Conservation (phyloP, 169 alveolate species). For the Miamiensis avidus region DNA sequence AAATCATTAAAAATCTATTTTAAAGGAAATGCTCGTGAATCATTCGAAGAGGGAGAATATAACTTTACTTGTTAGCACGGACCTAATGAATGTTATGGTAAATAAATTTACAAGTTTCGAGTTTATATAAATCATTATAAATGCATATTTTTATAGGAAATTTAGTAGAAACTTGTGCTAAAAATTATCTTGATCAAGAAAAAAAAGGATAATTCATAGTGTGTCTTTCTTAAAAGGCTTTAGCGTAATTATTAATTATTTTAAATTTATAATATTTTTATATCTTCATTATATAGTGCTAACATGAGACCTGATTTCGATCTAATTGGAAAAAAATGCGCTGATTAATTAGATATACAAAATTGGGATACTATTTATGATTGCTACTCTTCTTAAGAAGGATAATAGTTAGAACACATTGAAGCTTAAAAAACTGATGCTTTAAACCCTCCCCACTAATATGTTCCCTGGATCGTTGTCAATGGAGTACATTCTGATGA, state of each 20-base stretch:
- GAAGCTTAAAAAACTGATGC: slow-evolving; percentile 44
- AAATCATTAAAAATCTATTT: too few species aligned
- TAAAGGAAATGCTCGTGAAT: too few species aligned
- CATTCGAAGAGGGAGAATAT: not conserved
- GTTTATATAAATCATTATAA: too few species aligned
- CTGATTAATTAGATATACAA: too few species aligned
- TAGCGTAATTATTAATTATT: slow-evolving; percentile 7
- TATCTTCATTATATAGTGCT: slow-evolving; percentile 8
- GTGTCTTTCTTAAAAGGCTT: slow-evolving; percentile 18
- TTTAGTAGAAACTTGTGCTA: slow-evolving; percentile 13
- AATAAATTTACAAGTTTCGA: too few species aligned
- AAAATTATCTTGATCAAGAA: not conserved
- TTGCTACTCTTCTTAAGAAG: slow-evolving; percentile 28
- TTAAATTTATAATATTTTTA: slow-evolving; percentile 8
- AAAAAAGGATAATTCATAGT: not conserved
- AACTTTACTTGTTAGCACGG: slow-evolving; percentile 20
- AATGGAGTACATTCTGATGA: slow-evolving; percentile 32
- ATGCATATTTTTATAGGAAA: too few species aligned
- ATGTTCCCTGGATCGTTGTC: slow-evolving; percentile 44
- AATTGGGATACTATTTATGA: not conserved
- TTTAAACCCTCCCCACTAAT: slow-evolving; percentile 38
- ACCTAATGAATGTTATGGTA: slow-evolving; percentile 27
- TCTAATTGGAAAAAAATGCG: too few species aligned
- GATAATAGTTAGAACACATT: slow-evolving; percentile 10
- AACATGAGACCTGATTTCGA: not conserved